Base-by-base conservation (phyloP, 805 yeast genomes). In the Jamesozyma hellenica region DNA sequence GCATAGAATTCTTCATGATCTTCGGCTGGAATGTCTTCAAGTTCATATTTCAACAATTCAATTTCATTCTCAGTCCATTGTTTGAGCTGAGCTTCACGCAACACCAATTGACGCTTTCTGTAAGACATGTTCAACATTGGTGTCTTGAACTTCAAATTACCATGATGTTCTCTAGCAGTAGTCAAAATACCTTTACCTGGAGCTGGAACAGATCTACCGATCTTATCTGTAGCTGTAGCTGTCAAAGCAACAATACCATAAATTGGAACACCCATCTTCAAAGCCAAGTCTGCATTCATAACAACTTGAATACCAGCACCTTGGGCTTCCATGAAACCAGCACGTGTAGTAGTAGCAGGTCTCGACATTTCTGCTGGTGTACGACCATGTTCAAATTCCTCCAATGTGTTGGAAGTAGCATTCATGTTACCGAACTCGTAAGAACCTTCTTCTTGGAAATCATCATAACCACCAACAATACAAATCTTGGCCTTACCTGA, bases 101-200 rank as follows among this genome's bases (percentile, higher is more conserved):
- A 69, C 61, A 75, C 77, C 55, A 92, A 74, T 70, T 92, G 97
- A 64, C 96, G 78, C 54, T 82, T 72, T 70, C 99, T 84, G 79
- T 92, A 92, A 63, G 82, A 79, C 63, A 92, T 79, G 64, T 87
- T 84, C 68, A 92, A 70, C 67, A 84, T 69, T 45, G 90, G 81
- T 42, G 92, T 69, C 52, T 81, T 77, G 72, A 75, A 82, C 66
- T 82, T 80, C 70, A 80, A 71, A 54, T 72, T 74, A 52, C 87
- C 84, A 53, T 81, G 90, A 59, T 79, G 77, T 70, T 94, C 98
- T 60, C 94, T 81, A 43, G 98, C 98, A 60, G 95, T 86, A 45
- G 98, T 92, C 72, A 92, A 75, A 51, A 92, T 83, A 81, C 99
- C 99, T 71, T 90, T 86, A 65, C 99, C 99, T 68, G 99, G 99